Evolutionary conservation across 2,329 filamentous ascomycete genomes (phyloP).

Genomic region (Ophiostoma australiae): DNA sequence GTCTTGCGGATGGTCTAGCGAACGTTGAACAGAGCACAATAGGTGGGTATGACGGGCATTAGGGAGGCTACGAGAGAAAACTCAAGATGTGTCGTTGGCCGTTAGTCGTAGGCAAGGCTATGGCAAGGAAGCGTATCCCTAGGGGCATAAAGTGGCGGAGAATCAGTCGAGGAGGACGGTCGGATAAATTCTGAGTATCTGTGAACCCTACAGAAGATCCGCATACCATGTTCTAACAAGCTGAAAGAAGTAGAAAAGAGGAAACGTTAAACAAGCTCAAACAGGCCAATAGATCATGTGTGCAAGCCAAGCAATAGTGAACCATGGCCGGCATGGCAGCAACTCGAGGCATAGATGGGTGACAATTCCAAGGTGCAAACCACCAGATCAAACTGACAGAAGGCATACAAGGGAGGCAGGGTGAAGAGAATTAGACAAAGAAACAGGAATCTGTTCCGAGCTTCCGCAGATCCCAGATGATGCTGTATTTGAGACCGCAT

Average conservation of each 20-base stretch:
- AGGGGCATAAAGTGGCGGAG: conserved; percentile 7
- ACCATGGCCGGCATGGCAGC: not conserved
- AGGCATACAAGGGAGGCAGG: not conserved
- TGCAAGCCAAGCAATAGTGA: not conserved
- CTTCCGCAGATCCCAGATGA: not conserved
- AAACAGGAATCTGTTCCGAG: not conserved
- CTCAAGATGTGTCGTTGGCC: not conserved
- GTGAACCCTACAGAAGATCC: not conserved
- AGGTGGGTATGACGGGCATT: not conserved
- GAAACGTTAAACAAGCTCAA: conserved; percentile 8
- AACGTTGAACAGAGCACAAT: not conserved
- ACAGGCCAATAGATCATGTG: not conserved
- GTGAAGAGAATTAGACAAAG: not conserved
- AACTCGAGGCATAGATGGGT: not conserved
- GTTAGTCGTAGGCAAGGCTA: conserved; percentile 8
- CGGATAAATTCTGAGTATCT: not conserved
- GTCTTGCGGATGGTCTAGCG: conserved; percentile 8
- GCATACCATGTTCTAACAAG: not conserved
- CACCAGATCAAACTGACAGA: not conserved
- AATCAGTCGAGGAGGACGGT: not conserved
- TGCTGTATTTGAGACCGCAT: not conserved
- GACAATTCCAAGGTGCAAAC: not conserved
- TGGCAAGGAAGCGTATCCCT: not conserved
- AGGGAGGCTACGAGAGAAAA: not conserved
- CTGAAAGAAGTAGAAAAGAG: not conserved